These are phyloP conservation scores for Arachis hypogaea DNA, from an alignment of 306 rosid genomes.

Conservation along the genomic window DNA sequence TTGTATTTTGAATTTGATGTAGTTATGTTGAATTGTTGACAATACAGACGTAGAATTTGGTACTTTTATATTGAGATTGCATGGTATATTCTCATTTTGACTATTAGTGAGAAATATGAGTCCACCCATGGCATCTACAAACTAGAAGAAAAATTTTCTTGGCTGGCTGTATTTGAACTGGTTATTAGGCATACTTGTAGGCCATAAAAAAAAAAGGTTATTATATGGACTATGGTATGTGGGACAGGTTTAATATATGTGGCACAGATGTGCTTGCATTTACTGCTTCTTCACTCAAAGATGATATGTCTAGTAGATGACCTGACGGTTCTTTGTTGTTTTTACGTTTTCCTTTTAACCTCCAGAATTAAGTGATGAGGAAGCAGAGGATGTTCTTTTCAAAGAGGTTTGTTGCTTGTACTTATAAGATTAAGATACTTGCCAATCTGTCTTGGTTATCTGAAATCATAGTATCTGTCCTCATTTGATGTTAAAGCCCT, in stretches of 20 bases:
- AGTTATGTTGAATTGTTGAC: slow-evolving; percentile 3
- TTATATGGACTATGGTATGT: background rate
- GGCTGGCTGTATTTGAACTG: background rate
- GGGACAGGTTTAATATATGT: background rate
- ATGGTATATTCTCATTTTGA: slow-evolving; percentile 5
- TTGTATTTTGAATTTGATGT: slow-evolving; percentile 6
- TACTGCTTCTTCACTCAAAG: background rate
- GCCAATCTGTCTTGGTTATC: slow-evolving; percentile 8
- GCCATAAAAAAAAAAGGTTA: background rate
- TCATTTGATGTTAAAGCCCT: background rate
- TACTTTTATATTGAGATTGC: background rate
- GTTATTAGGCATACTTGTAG: background rate
- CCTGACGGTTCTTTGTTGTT: slow-evolving; percentile 19
- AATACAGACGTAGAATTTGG: background rate
- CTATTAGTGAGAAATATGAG: background rate
- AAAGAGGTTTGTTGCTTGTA: slow-evolving; percentile 62
- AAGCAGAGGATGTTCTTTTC: slow-evolving; percentile 72
- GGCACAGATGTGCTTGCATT: slow-evolving; percentile 9
- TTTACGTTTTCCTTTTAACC: slow-evolving; percentile 8
- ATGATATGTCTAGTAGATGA: slow-evolving; percentile 19
- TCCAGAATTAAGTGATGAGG: slow-evolving; percentile 80
- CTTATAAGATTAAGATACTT: slow-evolving; percentile 1
- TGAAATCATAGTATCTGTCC: background rate
- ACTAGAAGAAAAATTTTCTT: background rate
- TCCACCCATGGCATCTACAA: background rate